These are phyloP conservation scores for Rhizophagus clarus DNA, from an alignment of 192 early-diverging fungal genomes.

Conservation along the genomic window DNA sequence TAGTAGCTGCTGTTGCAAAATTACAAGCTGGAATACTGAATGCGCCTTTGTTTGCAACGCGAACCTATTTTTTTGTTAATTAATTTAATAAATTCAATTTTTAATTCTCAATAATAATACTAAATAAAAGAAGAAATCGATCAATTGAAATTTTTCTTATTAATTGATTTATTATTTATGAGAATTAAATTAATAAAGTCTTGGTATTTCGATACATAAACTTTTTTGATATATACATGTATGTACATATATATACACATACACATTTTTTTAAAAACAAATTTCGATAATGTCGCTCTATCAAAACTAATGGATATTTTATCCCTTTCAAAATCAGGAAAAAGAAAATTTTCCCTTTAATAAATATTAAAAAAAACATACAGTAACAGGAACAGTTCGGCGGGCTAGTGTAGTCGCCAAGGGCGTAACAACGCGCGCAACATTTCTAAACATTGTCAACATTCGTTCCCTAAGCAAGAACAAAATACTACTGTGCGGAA, in stretches of 20 bases:
- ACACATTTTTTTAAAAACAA: not conserved
- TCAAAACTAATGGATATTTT: not conserved
- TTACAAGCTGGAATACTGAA: conserved; percentile 31
- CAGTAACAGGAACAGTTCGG: not conserved
- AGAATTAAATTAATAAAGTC: no score
- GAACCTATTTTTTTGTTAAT: conserved; percentile 30
- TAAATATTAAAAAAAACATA: conserved; percentile 2
- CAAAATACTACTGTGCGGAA: not conserved
- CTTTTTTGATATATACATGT: no score
- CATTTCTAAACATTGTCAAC: conserved; percentile 23
- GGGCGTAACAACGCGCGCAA: conserved; percentile 13
- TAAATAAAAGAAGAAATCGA: no score
- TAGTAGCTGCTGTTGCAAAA: conserved; percentile 34
- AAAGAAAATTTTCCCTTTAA: not conserved
- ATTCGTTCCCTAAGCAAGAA: not conserved
- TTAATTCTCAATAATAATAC: not conserved
- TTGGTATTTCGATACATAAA: no score
- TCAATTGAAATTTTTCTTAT: no score
- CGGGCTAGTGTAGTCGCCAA: conserved; percentile 4
- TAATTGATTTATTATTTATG: no score
- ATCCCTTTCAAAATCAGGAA: not conserved
- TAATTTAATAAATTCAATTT: not conserved
- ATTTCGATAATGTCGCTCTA: not conserved
- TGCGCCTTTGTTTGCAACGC: conserved; percentile 22
- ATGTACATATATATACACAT: no score